Evolutionary conservation across 2,329 filamentous ascomycete species (phyloP), one percentile per base, ranked within the genome.

Genomic region (Fusarium begoniae): DNA sequence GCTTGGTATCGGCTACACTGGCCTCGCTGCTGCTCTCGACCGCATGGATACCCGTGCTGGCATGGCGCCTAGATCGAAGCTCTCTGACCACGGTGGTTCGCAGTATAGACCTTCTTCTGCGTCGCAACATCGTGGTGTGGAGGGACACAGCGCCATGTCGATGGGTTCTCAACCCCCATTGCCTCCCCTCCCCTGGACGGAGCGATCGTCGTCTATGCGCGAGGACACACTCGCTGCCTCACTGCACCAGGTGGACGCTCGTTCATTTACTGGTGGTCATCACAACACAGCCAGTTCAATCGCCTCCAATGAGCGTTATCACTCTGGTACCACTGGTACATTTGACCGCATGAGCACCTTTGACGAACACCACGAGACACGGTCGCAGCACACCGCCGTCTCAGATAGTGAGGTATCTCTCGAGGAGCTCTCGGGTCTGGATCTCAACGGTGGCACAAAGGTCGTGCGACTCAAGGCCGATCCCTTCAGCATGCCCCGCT

Each of bases 1-100:
- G 18, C 86, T 89, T 47, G 90, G 90, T 24, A 91, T 92, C 51
- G 91, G 91, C 48, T 93, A 92, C 77, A 90, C 90, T 4, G 90
- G 90, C 9, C 85, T 93, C 13, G 88, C 89, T 2, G 90, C 91
- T 15, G 91, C 91, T 7, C 85, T 93, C 17, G 89, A 91, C 50
- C 78, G 77, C 41, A 78, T 80, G 51, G 80, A 82, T 18, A 73
- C 74, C 14, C 77, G 77, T 13, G 69, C 75, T 40, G 76, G 73
- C 30, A 50, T 77, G 15, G 54, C 75, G 1, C 67, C 67, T 6
- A 62, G 74, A 32, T 59, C 75, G 38, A 76, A 75, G 69, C 64
- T 69, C 1, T 68, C 74, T 15, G 72, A 72, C 4, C 64, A 63
- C 10, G 63, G 63, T 24, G 51, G 55, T 32, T 79, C 77, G 20